Evolutionary conservation across 2,329 filamentous ascomycete genomes (phyloP), one percentile per base, ranked within the genome.

Genomic region (Colletotrichum orbiculare): DNA sequence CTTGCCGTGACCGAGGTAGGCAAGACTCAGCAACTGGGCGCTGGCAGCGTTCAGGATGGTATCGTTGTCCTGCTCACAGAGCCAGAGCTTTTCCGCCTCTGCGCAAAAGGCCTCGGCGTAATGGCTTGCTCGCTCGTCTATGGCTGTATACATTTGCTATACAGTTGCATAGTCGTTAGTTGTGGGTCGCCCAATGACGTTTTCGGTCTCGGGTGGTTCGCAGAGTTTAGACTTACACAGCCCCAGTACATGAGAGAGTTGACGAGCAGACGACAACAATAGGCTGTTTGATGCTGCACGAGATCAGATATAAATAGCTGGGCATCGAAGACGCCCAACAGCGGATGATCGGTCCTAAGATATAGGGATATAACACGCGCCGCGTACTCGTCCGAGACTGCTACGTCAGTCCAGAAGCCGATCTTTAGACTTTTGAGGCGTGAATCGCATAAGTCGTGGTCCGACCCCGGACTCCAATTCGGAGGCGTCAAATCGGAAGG

Each of bases 291-390:
- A 4, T 69, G 58, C 12, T 61, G 54, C 3, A 76, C 62, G 2
- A 80, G 67, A 56, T 79, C 73, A 9, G 68, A 52, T 12, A 80
- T 62, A 46, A 81, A 78, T 0, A 78, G 64, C 17, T 70, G 15
- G 0, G 78, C 65, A 34, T 78, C 71, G 46, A 81, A 81, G 0
- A 72, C 58, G 2, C 75, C 76, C 11, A 81, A 64, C 1, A 81
- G 69, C 0, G 78, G 77, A 54, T 79, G 76, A 11, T 81, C 78
- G 2, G 77, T 79, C 54, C 72, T 68, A 6, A 79, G 63, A 46
- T 79, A 79, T 2, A 75, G 60, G 2, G 77, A 79, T n/a, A 79
- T 75, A 25, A 70, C 67, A 10, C 68, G 70, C 2, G 72, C 73
- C n/a, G 75, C 74, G 11, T 75, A 62, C 6, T 74, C 69, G 48